phyloP scores from a whole-genome alignment of 2,329 filamentous ascomycete species.

The Fusarium redolens region DNA sequence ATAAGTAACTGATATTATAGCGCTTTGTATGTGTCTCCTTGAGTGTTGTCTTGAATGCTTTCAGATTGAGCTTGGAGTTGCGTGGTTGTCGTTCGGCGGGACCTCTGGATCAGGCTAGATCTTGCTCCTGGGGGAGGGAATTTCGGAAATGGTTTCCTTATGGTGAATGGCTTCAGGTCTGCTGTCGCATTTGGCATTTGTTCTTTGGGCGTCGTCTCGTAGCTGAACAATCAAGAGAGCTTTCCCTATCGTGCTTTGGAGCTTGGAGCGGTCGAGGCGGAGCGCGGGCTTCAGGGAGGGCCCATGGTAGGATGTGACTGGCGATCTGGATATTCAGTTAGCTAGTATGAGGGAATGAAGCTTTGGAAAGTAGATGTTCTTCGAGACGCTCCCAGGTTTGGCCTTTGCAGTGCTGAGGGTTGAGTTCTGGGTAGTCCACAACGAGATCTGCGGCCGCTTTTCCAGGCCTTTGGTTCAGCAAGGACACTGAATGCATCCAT shows the following conservation, averaged over 20 bases:
- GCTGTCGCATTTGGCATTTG: rapidly evolving
- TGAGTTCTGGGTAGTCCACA: not conserved
- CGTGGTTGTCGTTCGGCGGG: not conserved
- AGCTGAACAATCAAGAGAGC: too few relatives aligned
- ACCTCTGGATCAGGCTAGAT: not conserved
- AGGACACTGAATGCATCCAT: rapidly evolving
- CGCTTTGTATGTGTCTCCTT: rapidly evolving
- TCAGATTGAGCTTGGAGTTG: not conserved
- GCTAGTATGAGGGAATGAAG: rapidly evolving
- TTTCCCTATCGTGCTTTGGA: not conserved
- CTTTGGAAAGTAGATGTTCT: too few relatives aligned
- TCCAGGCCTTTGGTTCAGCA: not conserved
- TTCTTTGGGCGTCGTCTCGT: not conserved
- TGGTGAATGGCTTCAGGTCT: rapidly evolving
- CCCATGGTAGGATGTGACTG: not conserved
- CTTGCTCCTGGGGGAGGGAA: not conserved
- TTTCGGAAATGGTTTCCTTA: too few relatives aligned
- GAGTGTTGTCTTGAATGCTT: too few relatives aligned
- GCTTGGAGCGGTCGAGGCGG: not conserved
- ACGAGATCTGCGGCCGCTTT: not conserved
- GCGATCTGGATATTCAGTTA: rapidly evolving
- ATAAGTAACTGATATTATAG: rapidly evolving
- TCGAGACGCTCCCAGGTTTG: not conserved
- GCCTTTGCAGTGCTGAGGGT: not conserved
- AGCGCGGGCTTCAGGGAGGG: not conserved